Base-by-base conservation (phyloP, 1,139 yeast species). In the Suhomyces chickasaworum region DNA sequence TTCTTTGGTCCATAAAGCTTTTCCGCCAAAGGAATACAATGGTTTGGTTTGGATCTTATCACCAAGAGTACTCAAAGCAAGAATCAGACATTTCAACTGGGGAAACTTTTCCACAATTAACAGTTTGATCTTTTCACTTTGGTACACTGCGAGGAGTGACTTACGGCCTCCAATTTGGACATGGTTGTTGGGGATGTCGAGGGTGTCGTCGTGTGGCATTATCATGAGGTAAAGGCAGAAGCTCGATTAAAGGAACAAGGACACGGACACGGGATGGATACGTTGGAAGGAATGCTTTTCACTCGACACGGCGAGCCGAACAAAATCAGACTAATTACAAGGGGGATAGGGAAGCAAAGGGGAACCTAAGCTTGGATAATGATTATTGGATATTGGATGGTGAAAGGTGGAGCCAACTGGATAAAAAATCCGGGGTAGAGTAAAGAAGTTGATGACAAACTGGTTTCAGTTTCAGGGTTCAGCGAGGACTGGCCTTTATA, bases 1-100 rank as follows among this genome's bases (percentile, higher is more conserved):
- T 65, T 93, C 99, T 61, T 89, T 88, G 9, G 99, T 93, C 99
- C 99, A 93, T 37, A 93, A 69, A 0, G 97, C 83, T 64, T 93
- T 93, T 22, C 99, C 99, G 32, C 97, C 98, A 68, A 93, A 93
- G 6, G 96, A 81, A 65, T 93, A 95, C 46, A 93, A 75, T 4
- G 99, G 97, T 59, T 83, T 85, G 58, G 80, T 80, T 63, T 84
- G 93, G 33, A 86, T 84, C 63, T 88, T 86, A 69, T 93, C 99
- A 21, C 98, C 99, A 37, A 93, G 74, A 0, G 99, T 93, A 40
- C 85, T 80, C 41, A 89, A 76, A 4, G 96, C 95, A 18, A 88
- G 71, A 27, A 93, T 86, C 55, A 91, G 85, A 45, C 83, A 75
- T 25, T 72, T 60, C 42, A 76, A 64, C 17, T 81, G 75, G 9